These are phyloP conservation scores for Ceratocystis huliohia DNA, from an alignment of 2,329 filamentous ascomycete species.

Conservation along the genomic window DNA sequence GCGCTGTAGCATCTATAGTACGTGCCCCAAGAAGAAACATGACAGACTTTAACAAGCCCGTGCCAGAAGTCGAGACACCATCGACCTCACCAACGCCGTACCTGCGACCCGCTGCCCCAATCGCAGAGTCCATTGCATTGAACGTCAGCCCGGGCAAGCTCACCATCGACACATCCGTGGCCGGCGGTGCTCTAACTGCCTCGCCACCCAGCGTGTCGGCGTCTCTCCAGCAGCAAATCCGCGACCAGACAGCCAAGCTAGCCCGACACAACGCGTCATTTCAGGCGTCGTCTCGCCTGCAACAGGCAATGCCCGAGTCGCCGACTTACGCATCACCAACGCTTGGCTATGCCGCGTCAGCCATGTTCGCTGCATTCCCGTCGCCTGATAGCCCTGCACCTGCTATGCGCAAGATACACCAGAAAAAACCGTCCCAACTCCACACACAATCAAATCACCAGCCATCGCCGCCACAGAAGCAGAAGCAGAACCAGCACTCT, in stretches of 20 bases:
- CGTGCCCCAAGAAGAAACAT: not conserved
- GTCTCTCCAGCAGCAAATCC: conserved; percentile 11
- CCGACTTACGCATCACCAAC: conserved; percentile 5
- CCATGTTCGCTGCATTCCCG: conserved; percentile 6
- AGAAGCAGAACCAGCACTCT: not conserved
- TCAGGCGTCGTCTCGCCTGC: not conserved
- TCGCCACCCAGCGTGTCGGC: not conserved
- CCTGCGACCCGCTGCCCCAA: not conserved
- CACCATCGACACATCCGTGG: not conserved
- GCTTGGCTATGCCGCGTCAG: conserved; percentile 6
- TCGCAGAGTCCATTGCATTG: not conserved
- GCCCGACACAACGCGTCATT: conserved; percentile 13
- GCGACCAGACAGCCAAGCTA: conserved; percentile 12
- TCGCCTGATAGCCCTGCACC: conserved; percentile 4
- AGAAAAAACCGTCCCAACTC: not conserved
- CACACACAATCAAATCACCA: not conserved
- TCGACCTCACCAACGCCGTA: conserved; percentile 7
- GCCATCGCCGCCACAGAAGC: not conserved
- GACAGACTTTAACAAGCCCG: not conserved
- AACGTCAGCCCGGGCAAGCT: not conserved
- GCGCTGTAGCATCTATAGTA: not conserved
- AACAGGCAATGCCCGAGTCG: not conserved
- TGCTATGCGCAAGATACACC: not conserved
- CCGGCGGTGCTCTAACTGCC: not conserved
- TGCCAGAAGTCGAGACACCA: conserved; percentile 11